These are phyloP conservation scores for Fusarium nodosum DNA, from an alignment of 2,329 filamentous ascomycete species.

Conservation along the genomic window DNA sequence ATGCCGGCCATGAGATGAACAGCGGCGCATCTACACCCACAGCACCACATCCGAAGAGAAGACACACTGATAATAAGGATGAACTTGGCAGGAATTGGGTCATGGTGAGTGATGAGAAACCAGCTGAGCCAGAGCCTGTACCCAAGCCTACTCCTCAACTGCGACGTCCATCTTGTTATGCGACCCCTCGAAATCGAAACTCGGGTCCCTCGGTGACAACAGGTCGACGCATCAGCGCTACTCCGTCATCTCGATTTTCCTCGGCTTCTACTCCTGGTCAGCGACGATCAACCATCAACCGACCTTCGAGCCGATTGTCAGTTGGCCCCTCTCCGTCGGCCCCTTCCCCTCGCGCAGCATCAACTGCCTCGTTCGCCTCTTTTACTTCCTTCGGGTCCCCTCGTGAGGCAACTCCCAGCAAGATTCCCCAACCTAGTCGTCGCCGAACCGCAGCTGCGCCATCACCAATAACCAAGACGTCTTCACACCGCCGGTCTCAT, in stretches of 20 bases:
- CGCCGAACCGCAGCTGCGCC: constrained; percentile 38
- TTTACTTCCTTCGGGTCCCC: constrained; percentile 53
- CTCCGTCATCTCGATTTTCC: constrained; percentile 51
- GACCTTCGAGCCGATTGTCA: constrained; percentile 61
- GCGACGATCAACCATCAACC: constrained; percentile 43
- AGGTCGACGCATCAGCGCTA: constrained; percentile 61
- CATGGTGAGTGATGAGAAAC: constrained; percentile 66
- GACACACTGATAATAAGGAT: constrained; percentile 66
- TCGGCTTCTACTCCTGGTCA: constrained; percentile 49
- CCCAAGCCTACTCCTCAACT: constrained; percentile 46
- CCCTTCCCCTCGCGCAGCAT: constrained; percentile 44
- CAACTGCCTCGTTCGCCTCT: constrained; percentile 55
- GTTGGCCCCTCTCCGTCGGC: constrained; percentile 47
- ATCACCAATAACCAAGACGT: constrained; percentile 31
- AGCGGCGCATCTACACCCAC: constrained; percentile 59
- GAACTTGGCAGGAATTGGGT: constrained; percentile 79
- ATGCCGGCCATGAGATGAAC: constrained; percentile 50
- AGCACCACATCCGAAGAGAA: constrained; percentile 64
- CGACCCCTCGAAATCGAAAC: constrained; percentile 53
- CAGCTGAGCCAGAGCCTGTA: constrained; percentile 35
- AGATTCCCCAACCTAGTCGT: constrained; percentile 56
- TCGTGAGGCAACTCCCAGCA: constrained; percentile 57
- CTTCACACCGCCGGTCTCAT: constrained; percentile 59
- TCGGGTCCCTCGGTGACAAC: constrained; percentile 52
- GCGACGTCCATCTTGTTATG: constrained; percentile 44